A percentile compares a stretch with the other conserved stretches of the same genome.
phyloP scores from a whole-genome alignment of 179 eudicot species.

The Dionaea muscipula region DNA sequence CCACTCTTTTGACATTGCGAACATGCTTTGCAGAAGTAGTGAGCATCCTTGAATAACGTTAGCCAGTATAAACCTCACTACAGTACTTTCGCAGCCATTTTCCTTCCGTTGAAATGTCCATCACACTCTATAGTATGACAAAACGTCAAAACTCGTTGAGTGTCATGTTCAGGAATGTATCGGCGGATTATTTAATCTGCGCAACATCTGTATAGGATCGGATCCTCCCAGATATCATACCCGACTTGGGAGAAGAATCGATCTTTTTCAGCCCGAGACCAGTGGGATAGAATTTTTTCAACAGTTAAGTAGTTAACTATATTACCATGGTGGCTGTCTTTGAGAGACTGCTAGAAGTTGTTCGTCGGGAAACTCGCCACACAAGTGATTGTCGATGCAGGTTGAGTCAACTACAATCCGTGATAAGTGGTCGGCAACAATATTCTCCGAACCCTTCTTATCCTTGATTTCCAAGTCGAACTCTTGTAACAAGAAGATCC shows the following conservation, averaged over 20 bases:
- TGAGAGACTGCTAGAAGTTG: not conserved
- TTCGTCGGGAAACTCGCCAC: constrained; percentile 3
- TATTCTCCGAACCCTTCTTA: constrained; percentile 1
- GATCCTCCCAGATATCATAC: too few species aligned
- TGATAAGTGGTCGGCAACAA: constrained; percentile 1
- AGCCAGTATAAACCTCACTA: constrained; percentile 11
- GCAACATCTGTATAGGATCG: too few species aligned
- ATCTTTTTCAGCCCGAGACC: not conserved
- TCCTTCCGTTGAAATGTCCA: constrained; percentile 4
- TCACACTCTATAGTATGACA: constrained; percentile 6
- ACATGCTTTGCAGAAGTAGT: not conserved
- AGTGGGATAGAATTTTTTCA: not conserved
- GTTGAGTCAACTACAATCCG: not conserved
- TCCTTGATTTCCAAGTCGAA: constrained; percentile 3
- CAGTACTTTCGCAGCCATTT: constrained; percentile 4
- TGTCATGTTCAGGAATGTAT: not conserved
- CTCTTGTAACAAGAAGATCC: not conserved
- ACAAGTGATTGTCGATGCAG: not conserved
- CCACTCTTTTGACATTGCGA: not conserved
- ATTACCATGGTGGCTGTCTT: not conserved
- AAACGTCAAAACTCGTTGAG: not conserved
- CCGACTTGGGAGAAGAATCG: not conserved
- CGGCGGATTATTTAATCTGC: too few species aligned
- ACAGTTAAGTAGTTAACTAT: not conserved
- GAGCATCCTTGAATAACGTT: constrained; percentile 5